Conservation (phyloP, 2,329 filamentous ascomycete species). For the Neofusicoccum umdonicola region DNA sequence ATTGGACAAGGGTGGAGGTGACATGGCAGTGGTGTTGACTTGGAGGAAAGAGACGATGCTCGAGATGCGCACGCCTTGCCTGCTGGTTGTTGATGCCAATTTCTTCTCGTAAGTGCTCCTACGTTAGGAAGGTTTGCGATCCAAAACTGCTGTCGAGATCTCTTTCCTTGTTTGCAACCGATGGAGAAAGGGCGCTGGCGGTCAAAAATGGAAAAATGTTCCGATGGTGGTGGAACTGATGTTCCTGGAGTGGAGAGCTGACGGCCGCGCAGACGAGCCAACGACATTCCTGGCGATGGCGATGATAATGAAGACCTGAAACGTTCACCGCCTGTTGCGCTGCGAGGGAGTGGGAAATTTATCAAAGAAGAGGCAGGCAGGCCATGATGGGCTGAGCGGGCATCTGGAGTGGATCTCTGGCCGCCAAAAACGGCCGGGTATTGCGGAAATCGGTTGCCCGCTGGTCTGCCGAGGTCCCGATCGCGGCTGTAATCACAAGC, state of each 20-base stretch:
- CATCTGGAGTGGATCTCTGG: not conserved
- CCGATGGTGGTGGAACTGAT: not conserved
- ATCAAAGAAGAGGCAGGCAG: not conserved
- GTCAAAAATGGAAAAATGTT: not conserved
- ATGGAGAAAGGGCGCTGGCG: not conserved
- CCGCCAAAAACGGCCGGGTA: not conserved
- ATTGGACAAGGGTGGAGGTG: no score
- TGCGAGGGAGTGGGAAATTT: not conserved
- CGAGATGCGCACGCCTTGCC: no score
- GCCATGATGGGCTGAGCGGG: slow-evolving; percentile 2
- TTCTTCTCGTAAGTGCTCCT: no score
- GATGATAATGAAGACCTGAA: not conserved
- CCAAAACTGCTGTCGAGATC: not conserved
- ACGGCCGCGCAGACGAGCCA: not conserved
- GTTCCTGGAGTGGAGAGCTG: not conserved
- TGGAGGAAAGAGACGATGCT: no score
- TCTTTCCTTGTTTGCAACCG: not conserved
- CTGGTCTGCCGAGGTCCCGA: slow-evolving; percentile 9
- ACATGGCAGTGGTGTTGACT: no score
- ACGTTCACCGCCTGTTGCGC: not conserved
- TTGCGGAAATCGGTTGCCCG: slow-evolving; percentile 10
- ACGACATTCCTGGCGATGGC: not conserved
- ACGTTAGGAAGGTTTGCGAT: no score
- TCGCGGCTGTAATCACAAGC: not conserved
- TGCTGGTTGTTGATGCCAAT: no score